These are phyloP conservation scores for Hygrophoropsis aurantiaca DNA, from an alignment of 768 basidiomycete species.

Conservation along the genomic window DNA sequence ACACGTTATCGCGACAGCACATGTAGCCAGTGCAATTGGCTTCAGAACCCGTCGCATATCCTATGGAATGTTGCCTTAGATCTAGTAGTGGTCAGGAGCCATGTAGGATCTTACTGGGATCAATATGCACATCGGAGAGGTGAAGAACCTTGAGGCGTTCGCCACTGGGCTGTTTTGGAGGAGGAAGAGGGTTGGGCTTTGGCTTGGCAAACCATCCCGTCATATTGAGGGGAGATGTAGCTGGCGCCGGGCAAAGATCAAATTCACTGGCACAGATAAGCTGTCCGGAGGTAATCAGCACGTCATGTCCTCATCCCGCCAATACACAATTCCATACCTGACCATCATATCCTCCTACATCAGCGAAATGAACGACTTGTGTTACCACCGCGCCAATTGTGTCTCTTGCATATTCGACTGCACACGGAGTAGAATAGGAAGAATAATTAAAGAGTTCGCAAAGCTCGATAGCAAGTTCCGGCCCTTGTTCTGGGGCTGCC, in stretches of 20 bases:
- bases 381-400: slow-evolving; percentile 64
- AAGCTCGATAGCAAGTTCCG: slow-evolving; percentile 54
- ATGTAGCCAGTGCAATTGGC: slow-evolving; percentile 67
- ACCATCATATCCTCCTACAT: slow-evolving; percentile 72
- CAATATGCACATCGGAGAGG: slow-evolving; percentile 76
- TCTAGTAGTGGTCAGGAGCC: neutral
- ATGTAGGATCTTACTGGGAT: slow-evolving; percentile 61
- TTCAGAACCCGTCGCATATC: slow-evolving; percentile 68
- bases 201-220: slow-evolving; percentile 75
- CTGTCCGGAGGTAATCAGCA: slow-evolving; percentile 28
- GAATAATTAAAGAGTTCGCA: slow-evolving; percentile 65
- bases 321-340: slow-evolving; percentile 43
- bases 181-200: slow-evolving; percentile 68
- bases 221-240: slow-evolving; percentile 59
- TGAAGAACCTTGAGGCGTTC: slow-evolving; percentile 71
- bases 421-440: slow-evolving; percentile 53
- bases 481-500: slow-evolving; percentile 60
- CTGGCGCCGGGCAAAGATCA: slow-evolving; percentile 53
- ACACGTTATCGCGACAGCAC: slow-evolving; percentile 61
- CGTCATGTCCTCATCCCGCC: neutral
- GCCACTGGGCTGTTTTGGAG: slow-evolving; percentile 57
- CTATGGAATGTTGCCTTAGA: slow-evolving; percentile 31
- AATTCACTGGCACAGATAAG: slow-evolving; percentile 62
- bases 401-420: slow-evolving; percentile 43
- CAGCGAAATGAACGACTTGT: slow-evolving; percentile 69